These are phyloP conservation scores for Trifolium pratense DNA, from an alignment of 306 rosid genomes.

Conservation along the genomic window DNA sequence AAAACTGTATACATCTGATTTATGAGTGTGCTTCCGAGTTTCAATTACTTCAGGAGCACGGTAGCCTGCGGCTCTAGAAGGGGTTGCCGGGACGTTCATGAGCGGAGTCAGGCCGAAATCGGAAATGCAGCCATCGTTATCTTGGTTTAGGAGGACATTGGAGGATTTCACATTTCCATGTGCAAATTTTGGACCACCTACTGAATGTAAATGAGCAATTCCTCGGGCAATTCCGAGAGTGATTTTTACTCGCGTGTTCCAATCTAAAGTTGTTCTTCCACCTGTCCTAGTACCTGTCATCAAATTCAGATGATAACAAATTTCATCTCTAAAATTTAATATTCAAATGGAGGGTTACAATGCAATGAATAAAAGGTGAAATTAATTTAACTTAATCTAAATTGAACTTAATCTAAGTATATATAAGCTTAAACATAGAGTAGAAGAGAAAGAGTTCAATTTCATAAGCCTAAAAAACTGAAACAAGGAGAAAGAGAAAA, in stretches of 20 bases:
- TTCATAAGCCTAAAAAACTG: background rate
- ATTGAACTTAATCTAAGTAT: too few species aligned
- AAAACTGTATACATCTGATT: constrained; percentile 90
- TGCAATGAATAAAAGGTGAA: too few species aligned
- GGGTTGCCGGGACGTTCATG: constrained; percentile 74
- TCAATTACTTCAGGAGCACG: constrained; percentile 96
- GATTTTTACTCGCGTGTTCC: constrained; percentile 77
- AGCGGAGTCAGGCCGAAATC: constrained; percentile 90
- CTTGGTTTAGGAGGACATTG: constrained; percentile 82
- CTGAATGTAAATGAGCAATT: constrained; percentile 76
- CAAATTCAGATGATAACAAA: too few species aligned
- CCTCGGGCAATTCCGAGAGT: constrained; percentile 78
- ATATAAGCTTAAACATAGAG: constrained; percentile 19
- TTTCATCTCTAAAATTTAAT: too few species aligned
- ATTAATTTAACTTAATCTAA: too few species aligned
- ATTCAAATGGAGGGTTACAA: too few species aligned
- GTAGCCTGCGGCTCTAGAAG: constrained; percentile 81
- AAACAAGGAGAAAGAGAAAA: constrained; percentile 34
- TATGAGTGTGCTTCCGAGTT: constrained; percentile 84
- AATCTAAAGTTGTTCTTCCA: constrained; percentile 74
- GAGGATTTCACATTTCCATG: constrained; percentile 92
- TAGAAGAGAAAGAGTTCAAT: background rate
- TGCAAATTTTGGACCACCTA: constrained; percentile 82
- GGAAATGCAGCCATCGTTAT: constrained; percentile 71
- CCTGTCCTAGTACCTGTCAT: constrained; percentile 71